Base-by-base conservation (phyloP, 2,329 filamentous ascomycete species). In the Rhexocercosporidium sp. region DNA sequence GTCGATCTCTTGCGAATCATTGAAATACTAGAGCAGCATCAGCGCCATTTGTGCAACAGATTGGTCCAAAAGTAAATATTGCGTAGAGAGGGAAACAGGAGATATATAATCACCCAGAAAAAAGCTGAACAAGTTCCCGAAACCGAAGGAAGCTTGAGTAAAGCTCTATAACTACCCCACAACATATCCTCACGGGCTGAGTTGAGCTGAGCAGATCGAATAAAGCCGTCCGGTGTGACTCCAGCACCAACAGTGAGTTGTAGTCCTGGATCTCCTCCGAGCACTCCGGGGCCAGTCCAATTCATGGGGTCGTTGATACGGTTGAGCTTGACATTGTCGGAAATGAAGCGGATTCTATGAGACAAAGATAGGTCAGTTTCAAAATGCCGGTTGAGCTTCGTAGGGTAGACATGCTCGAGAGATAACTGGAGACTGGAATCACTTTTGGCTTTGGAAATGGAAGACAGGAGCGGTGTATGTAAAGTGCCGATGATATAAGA, bases 1-100 rank as follows among this genome's bases (percentile, higher is more conserved):
- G 76, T 94, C 92, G 73, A 94, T 93, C 74, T 94, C 92, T 75
- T 92, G 89, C 0, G 90, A 91, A 78, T 94, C 88, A 77, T 93
- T 92, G 79, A 87, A 88, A 78, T 92, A 94, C 90, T 68, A 8
- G 92, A 60, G 18, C 14, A 22, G 56, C 12, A 39, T 66, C 22
- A 69, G 60, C 56, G 46, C n/a, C 12, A 31, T 61, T 14, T 46
- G 29, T 9, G n/a, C 37, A 20, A 46, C 7, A 49, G 27, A 37
- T 53, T 67, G 18, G 44, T 20, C 12, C 41, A 3, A 47, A 6
- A 11, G 20, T 20, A 11, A n/a, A 8, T 37, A 37, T 37, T 6
- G 9, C 12, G 2, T 37, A 9, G n/a, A 47, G n/a, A 25, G 12
- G n/a, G 20, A 1, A n/a, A 47, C 8, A 3, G 8, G n/a, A 5